Evolutionary conservation across 148 eudicot species (phyloP), one percentile per base, ranked within the genome.

Genomic region (Vaccinium myrtillus): DNA sequence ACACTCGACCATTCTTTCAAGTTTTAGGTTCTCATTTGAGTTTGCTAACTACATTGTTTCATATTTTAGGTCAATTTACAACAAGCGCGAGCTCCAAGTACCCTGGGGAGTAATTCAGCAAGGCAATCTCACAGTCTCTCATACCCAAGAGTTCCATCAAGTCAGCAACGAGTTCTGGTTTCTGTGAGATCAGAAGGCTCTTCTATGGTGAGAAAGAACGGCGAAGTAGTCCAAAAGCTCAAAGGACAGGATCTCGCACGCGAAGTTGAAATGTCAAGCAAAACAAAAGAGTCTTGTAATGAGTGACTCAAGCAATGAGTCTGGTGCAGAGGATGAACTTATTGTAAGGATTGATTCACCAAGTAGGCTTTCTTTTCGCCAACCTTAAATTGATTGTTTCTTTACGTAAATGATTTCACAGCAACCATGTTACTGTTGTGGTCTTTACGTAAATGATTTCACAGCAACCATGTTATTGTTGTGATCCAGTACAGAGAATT

Each of bases 141-240:
- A 5, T 92, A 88, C 81, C 98, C 96, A 5, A 81, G 77, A 80
- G 89, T 90, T 86, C 88, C 91, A 49, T 76, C 89, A 39, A 84
- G 49, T 86, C 76, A 43, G 15, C 81, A 78, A 23, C 91, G 87
- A 15, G 74, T 86, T 16, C 90, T 94, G 23, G 85, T 82, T 80
- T 86, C 94, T 30, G 93, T 89, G 53, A 91, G 88, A 88, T 94
- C 98, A 16, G 98, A 96, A 89, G 94, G 98, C 80, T 90, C 98
- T 56, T 53, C 90, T 75, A 90, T 88, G 7, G 46, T 86, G 30
- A 82, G 87, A 83, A 90, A 88, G 63, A 85, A 86, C 75, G 70
- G 85, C 25, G 85, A 82, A 76, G 39, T 39, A 69, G 84, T 78
- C 77, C 81, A 81, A 65, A 83, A 87, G 6, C 6, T 54, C 53